A percentile compares a stretch with the other conserved stretches of the same genome.
Conservation (phyloP, 441 rosid genomes). For the Erodium moschatum region DNA sequence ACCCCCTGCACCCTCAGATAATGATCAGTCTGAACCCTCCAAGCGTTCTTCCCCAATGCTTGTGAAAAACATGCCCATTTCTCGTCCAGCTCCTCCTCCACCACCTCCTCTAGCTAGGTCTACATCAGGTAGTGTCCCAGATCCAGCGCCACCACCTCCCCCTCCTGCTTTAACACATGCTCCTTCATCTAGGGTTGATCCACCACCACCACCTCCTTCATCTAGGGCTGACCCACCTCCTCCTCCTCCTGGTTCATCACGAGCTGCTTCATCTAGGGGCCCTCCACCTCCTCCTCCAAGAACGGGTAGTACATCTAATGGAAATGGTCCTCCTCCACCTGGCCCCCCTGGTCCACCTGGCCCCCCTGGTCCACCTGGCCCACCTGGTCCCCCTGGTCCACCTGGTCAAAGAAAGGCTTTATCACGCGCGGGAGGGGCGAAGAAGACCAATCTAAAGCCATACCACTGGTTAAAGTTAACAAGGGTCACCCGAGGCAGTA, state of each 20-base stretch:
- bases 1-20: constrained; percentile 25
- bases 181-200: constrained; percentile 1
- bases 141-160: constrained; percentile 30
- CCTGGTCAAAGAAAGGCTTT: no score
- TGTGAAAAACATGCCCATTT: constrained; percentile 17
- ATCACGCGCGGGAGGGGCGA: constrained; percentile 29
- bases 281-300: constrained; percentile 19
- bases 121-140: constrained; percentile 19
- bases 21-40: constrained; percentile 23
- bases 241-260: not conserved
- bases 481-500: constrained; percentile 83
- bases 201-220: not conserved
- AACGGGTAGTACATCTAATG: constrained; percentile 26
- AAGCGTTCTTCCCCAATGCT: constrained; percentile 26
- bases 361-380: constrained; percentile 13
- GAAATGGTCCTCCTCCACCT: constrained; percentile 39
- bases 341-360: constrained; percentile 39
- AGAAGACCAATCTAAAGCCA: constrained; percentile 71
- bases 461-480: constrained; percentile 93
- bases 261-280: not conserved
- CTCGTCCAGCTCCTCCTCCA: constrained; percentile 44
- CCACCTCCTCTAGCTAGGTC: constrained; percentile 39
- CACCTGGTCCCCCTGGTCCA: no score
- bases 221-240: not conserved
- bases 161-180: constrained; percentile 24